Evolutionary conservation across 2,329 filamentous ascomycete species (phyloP), one percentile per base, ranked within the genome.

Genomic region (Leptoxyphium fumago): DNA sequence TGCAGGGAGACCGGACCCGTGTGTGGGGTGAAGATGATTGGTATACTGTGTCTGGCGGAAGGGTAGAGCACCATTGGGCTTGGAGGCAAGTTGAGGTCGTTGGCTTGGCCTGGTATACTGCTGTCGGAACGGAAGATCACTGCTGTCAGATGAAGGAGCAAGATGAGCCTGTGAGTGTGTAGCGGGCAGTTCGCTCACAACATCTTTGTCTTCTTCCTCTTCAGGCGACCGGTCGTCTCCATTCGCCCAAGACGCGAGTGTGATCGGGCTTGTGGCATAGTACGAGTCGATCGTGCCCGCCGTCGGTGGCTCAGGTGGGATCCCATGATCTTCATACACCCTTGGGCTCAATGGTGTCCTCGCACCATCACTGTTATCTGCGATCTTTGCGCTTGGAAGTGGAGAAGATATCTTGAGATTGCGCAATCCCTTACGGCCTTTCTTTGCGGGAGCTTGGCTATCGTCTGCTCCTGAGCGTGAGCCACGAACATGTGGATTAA

Each of bases 331-430:
- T 2, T 42, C 44, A 59, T 77, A 77, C 49, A 70, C 62, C 38
- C 73, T 66, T 8, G 75, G 75, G 2, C 73, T 75, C 3, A 78
- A 62, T 1, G 75, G 71, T n/a, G 65, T 69, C 29, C 66, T 64
- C 2, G 63, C 67, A 17, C 69, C 67, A 11, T 66, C 60, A 47
- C 71, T 70, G 40, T 69, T 62, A 36, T 59, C 58, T 38, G 63
- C 55, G n/a, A 30, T 42, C 0, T 64, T 61, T 46, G 64, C 63
- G 18, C 65, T 62, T 13, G 69, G 65, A 10, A 76, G 60, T 1
- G 75, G 74, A 7, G 71, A 67, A 15, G 73, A 76, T 51, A 80
- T 79, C 46, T 71, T 68, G 32, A 78, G 63, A 46, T 74, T 74
- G 43, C 72, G 71, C 39, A 77, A 59, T 40, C 32, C 32, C 32